Evolutionary conservation across 2,329 filamentous ascomycete genomes (phyloP), one percentile per base, ranked within the genome.

Genomic region (Penicillium decumbens): DNA sequence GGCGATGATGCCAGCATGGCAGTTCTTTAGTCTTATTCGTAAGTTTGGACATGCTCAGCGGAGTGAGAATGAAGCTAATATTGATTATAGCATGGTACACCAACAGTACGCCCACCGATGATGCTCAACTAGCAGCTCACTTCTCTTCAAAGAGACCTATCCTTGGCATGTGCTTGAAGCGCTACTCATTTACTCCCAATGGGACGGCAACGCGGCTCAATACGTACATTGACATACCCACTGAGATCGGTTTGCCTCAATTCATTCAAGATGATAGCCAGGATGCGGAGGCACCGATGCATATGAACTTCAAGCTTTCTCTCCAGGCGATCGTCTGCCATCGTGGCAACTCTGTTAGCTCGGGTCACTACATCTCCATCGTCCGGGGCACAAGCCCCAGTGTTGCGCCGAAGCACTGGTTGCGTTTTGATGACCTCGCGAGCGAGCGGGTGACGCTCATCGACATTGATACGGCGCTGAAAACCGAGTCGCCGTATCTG

Each of bases 1-100:
- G 61, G 87, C 97, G 12, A 85, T 92, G 50, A 95, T 97, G 75
- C 92, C 92, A 32, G 93, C 93, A 1, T 97, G 91, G 90, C 92
- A 96, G 63, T 95, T 97, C 65, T 97, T 96, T 72, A 89, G 88
- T 63, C 75, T 97, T 24, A 89, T 96, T 61, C 91, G 87, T 90
- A 75, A 72, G 87, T 77, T 33, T n/a, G 45, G 12, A 40, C 13
- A 8, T 50, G 15, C 18, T 49, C 15, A 38, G 42, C 53, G 25
- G 23, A 51, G 8, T 55, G 72, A 76, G 58, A 29, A 50, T 47
- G 6, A 6, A 42, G 28, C 58, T 57, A 13, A 56, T 13, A 18
- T 46, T 74, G 2, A 32, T 50, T 53, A 47, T 62, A 91, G 87
- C 91, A 25, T 96, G 91, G 91, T 90, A 95, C 65, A 89, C 89